Evolutionary conservation across 176 grass and related monocot genomes (phyloP), one percentile per base, ranked within the genome.

Genomic region (Cenchrus purpureus): DNA sequence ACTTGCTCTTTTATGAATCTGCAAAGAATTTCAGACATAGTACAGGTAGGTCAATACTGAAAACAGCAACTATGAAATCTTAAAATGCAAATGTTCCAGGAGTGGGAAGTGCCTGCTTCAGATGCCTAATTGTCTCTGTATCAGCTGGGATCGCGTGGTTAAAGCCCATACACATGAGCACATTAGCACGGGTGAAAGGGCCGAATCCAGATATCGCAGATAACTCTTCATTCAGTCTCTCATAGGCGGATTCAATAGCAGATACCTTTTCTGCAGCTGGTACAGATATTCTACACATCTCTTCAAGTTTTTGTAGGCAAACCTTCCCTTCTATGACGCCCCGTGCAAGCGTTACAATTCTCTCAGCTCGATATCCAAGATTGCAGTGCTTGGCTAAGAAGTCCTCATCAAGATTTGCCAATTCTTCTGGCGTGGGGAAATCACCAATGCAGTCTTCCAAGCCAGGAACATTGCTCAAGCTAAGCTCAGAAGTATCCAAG

Each of bases 141-240:
- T 97, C 94, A 56, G 79, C 83, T 49, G 94, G 90, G 70, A 97
- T 89, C 22, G 61, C 89, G 71, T 97, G 92, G 32, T 82, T 89
- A 82, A 88, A 97, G 45, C 94, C 92, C 92, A 97, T 92, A 85
- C 94, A 97, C 90, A 92, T 90, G 19, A 97, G 84, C 19, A 94
- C 92, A 87, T 92, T 94, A 64, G 88, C 87, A 73, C 92, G 82
- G 19, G 94, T 97, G 69, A 94, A 97, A 78, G 94, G 94, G 13
- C 94, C 94, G 69, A 97, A 94, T 43, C 94, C 94, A 0, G 37
- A 80, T 61, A 97, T 84, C 40, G 16, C 10, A 19, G 78, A 74
- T 40, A 94, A 78, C 88, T 94, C 89, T 29, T 22, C 28, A 42
- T 92, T 82, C 70, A 97, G 48, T 85, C 58, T 86, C 40, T 88